Evolutionary conservation across 2,329 filamentous ascomycete genomes (phyloP), one percentile per base, ranked within the genome.

Genomic region (Penicillium sp.): DNA sequence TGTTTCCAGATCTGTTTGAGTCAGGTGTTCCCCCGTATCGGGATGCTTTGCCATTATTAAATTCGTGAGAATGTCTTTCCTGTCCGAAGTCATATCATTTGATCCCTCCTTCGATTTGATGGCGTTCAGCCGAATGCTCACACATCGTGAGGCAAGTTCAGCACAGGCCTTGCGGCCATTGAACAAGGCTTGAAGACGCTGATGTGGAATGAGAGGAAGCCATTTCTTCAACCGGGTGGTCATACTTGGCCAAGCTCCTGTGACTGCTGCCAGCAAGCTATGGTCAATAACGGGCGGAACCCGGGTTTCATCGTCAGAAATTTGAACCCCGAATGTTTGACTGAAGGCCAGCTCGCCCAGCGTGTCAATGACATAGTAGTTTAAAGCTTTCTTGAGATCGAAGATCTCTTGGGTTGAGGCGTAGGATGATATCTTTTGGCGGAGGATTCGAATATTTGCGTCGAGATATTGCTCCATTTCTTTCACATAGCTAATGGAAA

Each of bases 21-120:
- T 65, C n/a, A 75, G 56, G 1, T 41, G 52, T 29, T 66, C 63
- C 0, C 72, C 71, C 1, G 71, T 74, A n/a, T 74, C 70, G 1
- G 73, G 73, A 49, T 74, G 55, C 23, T 64, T 70, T 1, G 73
- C 71, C 14, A 66, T n/a, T 8, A 75, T 73, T n/a, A 75, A 49
- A 51, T 67, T 71, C 0, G 71, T 74, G 7, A 75, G 55, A 9
- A 74, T 59, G 29, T 73, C 69, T 35, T 71, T 72, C 18, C 52
- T 49, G 6, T 46, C 29, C 6, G 29, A 40, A 2, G 25, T 9
- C 15, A 15, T 25, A n/a, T 23, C 23, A 2, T 15, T 5, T 14
- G 22, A 7, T 50, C 27, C 37, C 40, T 49, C 31, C 25, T 50
- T 45, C 8, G 41, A 44, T 20, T 33, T 27, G 4, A 54, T 15